Percentiles rank a stretch among this genome's conserved stretches.
These are phyloP conservation scores for Paramecium bursaria DNA, from an alignment of 73 alveolate species.

Conservation along the genomic window DNA sequence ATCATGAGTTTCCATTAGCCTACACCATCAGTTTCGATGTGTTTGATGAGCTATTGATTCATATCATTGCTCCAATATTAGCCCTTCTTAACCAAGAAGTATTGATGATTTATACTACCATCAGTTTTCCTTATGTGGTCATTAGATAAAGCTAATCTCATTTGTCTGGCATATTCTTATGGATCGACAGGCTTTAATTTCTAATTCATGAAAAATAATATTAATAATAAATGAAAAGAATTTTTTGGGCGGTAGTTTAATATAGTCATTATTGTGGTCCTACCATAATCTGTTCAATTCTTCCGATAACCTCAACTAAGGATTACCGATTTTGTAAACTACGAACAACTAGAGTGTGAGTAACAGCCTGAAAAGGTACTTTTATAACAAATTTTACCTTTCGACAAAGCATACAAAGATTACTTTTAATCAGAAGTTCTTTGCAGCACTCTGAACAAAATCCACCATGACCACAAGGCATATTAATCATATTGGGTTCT, in stretches of 20 bases:
- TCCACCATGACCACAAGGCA: slow-evolving; percentile 65
- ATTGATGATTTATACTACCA: slow-evolving; percentile 54
- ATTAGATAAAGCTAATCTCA: slow-evolving; percentile 42
- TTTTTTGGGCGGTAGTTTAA: too few relatives aligned
- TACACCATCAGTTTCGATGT: slow-evolving; percentile 13
- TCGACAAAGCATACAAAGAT: slow-evolving; percentile 47
- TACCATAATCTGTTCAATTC: too few relatives aligned
- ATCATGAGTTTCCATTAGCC: slow-evolving; percentile 43
- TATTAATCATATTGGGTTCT: slow-evolving; percentile 42
- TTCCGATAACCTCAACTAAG: too few relatives aligned
- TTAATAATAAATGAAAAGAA: too few relatives aligned
- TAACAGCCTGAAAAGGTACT: slow-evolving; percentile 1
- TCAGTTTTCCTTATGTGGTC: slow-evolving; percentile 39
- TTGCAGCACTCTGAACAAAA: slow-evolving; percentile 50
- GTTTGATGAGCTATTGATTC: background rate
- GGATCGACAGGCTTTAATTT: too few relatives aligned
- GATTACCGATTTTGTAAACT: too few relatives aligned
- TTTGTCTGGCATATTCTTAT: slow-evolving; percentile 46
- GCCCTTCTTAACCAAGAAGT: slow-evolving; percentile 49
- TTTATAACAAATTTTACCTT: background rate
- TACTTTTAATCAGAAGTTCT: slow-evolving; percentile 20
- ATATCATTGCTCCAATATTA: slow-evolving; percentile 51
- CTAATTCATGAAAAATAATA: too few relatives aligned
- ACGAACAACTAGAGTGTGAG: slow-evolving; percentile 10
- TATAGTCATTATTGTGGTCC: too few relatives aligned